These are phyloP conservation scores for Rhododendron vialii DNA, from an alignment of 148 eudicot genomes.

Conservation along the genomic window DNA sequence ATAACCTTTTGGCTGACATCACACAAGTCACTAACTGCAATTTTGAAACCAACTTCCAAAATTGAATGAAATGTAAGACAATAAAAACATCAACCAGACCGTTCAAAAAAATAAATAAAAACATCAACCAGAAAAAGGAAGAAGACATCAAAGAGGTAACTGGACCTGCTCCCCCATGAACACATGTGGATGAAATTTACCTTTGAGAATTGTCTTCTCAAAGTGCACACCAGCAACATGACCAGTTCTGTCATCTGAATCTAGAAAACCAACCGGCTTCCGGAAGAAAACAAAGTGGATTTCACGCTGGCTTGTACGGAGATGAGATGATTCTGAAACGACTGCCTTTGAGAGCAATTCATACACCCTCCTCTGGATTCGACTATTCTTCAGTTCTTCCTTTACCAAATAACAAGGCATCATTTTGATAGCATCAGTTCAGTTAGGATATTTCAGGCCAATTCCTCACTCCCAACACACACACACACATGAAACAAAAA, in stretches of 20 bases:
- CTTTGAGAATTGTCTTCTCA: constrained; percentile 83
- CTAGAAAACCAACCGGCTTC: constrained; percentile 61
- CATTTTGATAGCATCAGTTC: constrained; percentile 13
- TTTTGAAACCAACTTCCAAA: neutral
- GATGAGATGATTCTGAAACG: constrained; percentile 29
- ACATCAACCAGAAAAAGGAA: neutral
- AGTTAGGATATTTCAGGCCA: neutral
- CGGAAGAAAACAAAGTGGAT: constrained; percentile 92
- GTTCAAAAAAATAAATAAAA: neutral
- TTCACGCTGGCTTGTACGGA: constrained; percentile 59
- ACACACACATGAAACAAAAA: neutral
- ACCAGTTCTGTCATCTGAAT: constrained; percentile 47
- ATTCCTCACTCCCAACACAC: neutral
- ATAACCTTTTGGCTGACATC: neutral
- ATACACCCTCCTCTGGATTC: constrained; percentile 71
- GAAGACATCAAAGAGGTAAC: constrained; percentile 3
- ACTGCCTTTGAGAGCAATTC: constrained; percentile 82
- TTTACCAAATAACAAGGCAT: constrained; percentile 31
- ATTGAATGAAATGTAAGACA: neutral
- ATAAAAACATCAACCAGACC: neutral
- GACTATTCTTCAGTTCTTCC: constrained; percentile 86
- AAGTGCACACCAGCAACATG: constrained; percentile 62
- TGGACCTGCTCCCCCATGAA: neutral
- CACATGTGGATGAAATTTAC: constrained; percentile 19
- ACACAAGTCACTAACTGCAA: neutral